phyloP scores from a whole-genome alignment of 2,329 filamentous ascomycete genomes.

The Verticillium nubilum region DNA sequence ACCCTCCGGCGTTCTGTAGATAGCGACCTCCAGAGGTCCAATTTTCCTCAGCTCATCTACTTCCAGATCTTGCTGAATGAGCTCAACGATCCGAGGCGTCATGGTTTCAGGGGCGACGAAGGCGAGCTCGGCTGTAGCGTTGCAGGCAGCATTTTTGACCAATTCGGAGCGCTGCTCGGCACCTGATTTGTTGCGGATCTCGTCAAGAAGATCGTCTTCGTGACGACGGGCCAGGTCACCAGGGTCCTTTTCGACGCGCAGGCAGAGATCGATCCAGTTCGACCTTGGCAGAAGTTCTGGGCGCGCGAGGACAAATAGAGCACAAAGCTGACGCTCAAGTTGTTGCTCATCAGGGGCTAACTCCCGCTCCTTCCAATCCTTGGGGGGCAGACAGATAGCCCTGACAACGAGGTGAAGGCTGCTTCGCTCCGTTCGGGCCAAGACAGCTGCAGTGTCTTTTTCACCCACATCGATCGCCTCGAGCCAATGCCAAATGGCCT shows the following conservation, averaged over 20 bases:
- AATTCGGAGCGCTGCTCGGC: slow-evolving; percentile 37
- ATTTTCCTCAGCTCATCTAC: slow-evolving; percentile 63
- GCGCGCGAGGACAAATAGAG: slow-evolving; percentile 72
- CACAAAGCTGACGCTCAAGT: slow-evolving; percentile 67
- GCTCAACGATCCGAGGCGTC: slow-evolving; percentile 67
- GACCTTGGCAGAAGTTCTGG: slow-evolving; percentile 69
- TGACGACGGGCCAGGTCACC: slow-evolving; percentile 66
- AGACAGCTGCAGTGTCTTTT: slow-evolving; percentile 68
- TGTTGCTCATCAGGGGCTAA: slow-evolving; percentile 37
- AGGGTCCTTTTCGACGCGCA: slow-evolving; percentile 77
- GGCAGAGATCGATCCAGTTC: slow-evolving; percentile 85
- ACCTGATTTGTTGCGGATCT: slow-evolving; percentile 52
- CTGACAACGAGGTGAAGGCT: slow-evolving; percentile 58
- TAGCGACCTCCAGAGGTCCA: slow-evolving; percentile 84
- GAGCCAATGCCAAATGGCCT: slow-evolving; percentile 78
- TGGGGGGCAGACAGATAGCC: slow-evolving; percentile 56
- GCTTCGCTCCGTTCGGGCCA: slow-evolving; percentile 58
- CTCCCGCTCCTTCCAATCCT: slow-evolving; percentile 40
- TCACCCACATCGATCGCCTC: slow-evolving; percentile 61
- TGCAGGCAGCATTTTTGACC: slow-evolving; percentile 68
- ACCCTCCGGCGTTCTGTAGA: slow-evolving; percentile 85
- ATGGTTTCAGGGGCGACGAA: slow-evolving; percentile 87
- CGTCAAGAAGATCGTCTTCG: slow-evolving; percentile 58
- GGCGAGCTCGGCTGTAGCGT: slow-evolving; percentile 81
- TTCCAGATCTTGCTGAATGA: slow-evolving; percentile 71